A percentile compares a stretch with the other conserved stretches of the same genome.
These are phyloP conservation scores for Suhomyces vadensis DNA, from an alignment of 805 yeast species.

Conservation along the genomic window DNA sequence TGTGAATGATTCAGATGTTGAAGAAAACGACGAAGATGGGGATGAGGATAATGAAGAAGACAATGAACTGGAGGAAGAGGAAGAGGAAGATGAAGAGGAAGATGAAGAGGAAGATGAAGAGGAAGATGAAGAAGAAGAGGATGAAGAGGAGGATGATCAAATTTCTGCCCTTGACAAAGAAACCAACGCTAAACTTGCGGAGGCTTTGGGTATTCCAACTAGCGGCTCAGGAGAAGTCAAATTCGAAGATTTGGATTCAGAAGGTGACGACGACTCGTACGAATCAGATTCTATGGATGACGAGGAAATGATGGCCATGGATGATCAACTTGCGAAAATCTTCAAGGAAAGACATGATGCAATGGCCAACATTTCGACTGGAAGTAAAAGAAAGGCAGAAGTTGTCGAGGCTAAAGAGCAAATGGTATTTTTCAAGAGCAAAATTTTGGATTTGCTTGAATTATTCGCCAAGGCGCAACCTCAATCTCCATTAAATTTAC, in stretches of 20 bases:
- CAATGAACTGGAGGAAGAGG: conserved; percentile 24
- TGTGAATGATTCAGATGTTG: conserved; percentile 38
- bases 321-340: conserved; percentile 76
- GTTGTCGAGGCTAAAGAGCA: conserved; percentile 78
- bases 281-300: conserved; percentile 84
- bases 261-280: conserved; percentile 50
- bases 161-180: conserved; percentile 31
- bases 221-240: conserved; percentile 45
- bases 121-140: conserved; percentile 16
- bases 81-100: conserved; percentile 25
- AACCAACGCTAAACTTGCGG: conserved; percentile 65
- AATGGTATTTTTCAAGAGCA: conserved; percentile 73
- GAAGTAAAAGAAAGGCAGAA: conserved; percentile 69
- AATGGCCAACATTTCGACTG: conserved; percentile 48
- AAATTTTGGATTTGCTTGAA: conserved; percentile 78
- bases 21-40: conserved; percentile 22
- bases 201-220: conserved; percentile 67
- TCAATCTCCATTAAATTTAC: conserved; percentile 39
- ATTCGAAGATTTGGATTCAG: conserved; percentile 36
- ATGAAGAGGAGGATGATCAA: conserved; percentile 17
- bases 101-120: conserved; percentile 23
- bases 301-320: conserved; percentile 94
- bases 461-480: conserved; percentile 52
- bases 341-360: conserved; percentile 81
- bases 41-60: conserved; percentile 32